phyloP scores from a whole-genome alignment of 2,329 filamentous ascomycete species.

The Talaromyces sp. region DNA sequence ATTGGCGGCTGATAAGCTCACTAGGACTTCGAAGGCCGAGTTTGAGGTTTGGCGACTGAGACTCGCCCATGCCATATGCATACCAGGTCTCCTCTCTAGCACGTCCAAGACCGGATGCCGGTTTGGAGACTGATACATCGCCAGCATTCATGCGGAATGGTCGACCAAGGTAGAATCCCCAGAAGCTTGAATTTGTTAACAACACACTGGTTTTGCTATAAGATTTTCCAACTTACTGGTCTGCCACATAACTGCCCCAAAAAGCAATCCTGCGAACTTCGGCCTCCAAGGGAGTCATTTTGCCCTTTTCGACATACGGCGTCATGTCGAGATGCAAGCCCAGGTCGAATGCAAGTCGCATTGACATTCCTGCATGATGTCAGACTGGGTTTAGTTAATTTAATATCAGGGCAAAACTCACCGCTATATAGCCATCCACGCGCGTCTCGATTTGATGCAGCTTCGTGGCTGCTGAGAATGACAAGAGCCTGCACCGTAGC shows the following conservation, averaged over 20 bases:
- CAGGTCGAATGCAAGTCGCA: slow-evolving; percentile 42
- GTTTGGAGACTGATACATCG: slow-evolving; percentile 37
- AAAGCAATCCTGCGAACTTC: slow-evolving; percentile 36
- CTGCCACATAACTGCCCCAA: slow-evolving; percentile 40
- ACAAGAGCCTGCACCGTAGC: slow-evolving; percentile 45
- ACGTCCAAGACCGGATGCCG: slow-evolving; percentile 20
- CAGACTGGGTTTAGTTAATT: background rate
- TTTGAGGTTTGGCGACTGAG: slow-evolving; percentile 12
- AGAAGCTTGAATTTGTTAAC: slow-evolving; percentile 25
- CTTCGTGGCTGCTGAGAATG: slow-evolving; percentile 42
- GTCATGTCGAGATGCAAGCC: slow-evolving; percentile 39
- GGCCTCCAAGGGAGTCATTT: slow-evolving; percentile 34
- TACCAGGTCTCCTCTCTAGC: slow-evolving; percentile 27
- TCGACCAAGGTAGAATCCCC: slow-evolving; percentile 40
- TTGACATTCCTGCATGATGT: slow-evolving; percentile 34
- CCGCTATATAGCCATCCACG: slow-evolving; percentile 45
- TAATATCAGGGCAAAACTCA: slow-evolving; percentile 16
- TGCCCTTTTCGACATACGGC: slow-evolving; percentile 34
- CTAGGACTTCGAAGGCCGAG: slow-evolving; percentile 24
- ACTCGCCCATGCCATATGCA: slow-evolving; percentile 23
- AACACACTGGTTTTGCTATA: background rate
- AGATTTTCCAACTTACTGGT: slow-evolving; percentile 25
- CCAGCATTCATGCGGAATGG: slow-evolving; percentile 38
- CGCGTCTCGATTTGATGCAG: slow-evolving; percentile 39
- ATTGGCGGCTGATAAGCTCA: slow-evolving; percentile 32